Base-by-base conservation (phyloP, 352 stramenopile species). In the Phytophthora brassicae region DNA sequence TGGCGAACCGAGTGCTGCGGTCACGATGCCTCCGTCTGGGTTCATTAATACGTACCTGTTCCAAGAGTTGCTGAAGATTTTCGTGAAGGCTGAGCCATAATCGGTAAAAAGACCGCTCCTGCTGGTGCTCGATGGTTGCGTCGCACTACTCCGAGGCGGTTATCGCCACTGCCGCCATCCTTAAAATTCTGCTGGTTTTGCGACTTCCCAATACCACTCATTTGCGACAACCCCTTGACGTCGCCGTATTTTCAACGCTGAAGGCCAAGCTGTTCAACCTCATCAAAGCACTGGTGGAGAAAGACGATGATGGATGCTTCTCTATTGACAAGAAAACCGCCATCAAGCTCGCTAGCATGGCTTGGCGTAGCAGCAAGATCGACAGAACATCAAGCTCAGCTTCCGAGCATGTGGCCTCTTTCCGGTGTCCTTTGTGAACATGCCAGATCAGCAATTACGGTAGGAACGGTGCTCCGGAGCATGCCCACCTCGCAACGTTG, bases 1-100 rank as follows among this genome's bases (percentile, higher is more conserved):
- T 45, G 13, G 13, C 3, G 17, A 60, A 0, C 19, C 43, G 0
- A 33, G 35, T 36, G 56, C 60, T 1, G 26, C 45, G 0, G 24
- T 73, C 1, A 67, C 70, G 4, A 73, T 66, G 3, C 49, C 64
- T 7, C 13, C 20, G 9, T 48, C 31, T 8, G 57, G 52, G 0
- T 72, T 72, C 44, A 63, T 72, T 38, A 70, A 66, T 33, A 48
- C 26, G 1, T 28, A 24, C 1, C 17, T 64, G 3, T 70, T 70
- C 16, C 11, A 66, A 31, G 3, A 42, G 7, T 69, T 54, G 44
- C 33, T 63, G 3, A 1, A 13, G 2, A 59, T 69, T n/a, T 69
- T 64, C 17, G 20, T 41, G 0, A 19, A 0, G 5, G 29, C 48
- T 0, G 31, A 60, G 8, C 53, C 54, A 52, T 3, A 1, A 1